Conservation (phyloP, 768 basidiomycete species). For the Tricholoma sp. region DNA sequence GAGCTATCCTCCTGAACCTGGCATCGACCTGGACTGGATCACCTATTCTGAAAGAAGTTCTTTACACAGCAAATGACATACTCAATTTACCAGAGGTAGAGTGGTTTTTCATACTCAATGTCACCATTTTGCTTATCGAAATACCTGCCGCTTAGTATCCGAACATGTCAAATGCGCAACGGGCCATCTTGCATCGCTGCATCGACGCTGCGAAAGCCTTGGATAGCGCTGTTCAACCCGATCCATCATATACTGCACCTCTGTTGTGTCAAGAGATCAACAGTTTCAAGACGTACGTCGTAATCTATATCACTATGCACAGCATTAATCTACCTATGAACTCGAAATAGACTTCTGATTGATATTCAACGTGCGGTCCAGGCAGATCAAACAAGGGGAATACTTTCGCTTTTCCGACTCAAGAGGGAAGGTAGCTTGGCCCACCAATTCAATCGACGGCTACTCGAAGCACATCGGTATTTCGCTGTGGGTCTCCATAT, state of each 20-base stretch:
- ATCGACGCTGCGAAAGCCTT: not conserved
- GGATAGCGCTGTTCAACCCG: not conserved
- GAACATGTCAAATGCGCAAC: not conserved
- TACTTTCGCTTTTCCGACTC: not conserved
- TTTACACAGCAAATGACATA: not conserved
- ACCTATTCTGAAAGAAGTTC: not conserved
- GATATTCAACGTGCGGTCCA: not conserved
- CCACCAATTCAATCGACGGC: not conserved
- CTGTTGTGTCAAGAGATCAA: not conserved
- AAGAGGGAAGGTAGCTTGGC: not conserved
- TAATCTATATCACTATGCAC: too few relatives aligned
- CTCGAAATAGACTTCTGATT: not conserved
- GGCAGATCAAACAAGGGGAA: not conserved
- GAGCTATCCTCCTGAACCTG: not conserved
- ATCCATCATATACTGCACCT: not conserved
- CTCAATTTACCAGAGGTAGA: not conserved
- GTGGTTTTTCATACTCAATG: not conserved
- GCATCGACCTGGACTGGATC: not conserved
- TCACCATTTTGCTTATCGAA: not conserved
- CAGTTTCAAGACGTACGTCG: not conserved
- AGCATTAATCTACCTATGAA: too few relatives aligned
- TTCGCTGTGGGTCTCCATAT: not conserved
- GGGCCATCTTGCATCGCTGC: not conserved
- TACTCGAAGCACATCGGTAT: not conserved
- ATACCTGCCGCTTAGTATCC: not conserved